A percentile compares a stretch with the other conserved stretches of the same genome.
Conservation (phyloP, 257 asterid species). For the Nicotiana tabacum region DNA sequence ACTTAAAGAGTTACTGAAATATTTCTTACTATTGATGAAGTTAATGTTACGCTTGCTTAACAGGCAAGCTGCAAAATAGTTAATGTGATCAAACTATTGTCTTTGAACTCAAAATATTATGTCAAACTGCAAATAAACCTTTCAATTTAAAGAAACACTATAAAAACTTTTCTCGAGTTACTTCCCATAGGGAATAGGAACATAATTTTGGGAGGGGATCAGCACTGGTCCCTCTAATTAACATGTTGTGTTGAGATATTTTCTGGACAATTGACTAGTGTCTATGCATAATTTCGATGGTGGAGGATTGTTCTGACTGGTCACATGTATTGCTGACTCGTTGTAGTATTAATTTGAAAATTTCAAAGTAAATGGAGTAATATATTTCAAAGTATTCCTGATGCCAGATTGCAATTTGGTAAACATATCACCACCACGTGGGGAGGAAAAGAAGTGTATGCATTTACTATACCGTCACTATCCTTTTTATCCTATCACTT, state of each 20-base stretch:
- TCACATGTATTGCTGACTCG: not conserved
- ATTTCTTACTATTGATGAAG: not conserved
- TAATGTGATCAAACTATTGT: not conserved
- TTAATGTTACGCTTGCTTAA: not conserved
- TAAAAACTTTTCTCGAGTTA: not conserved
- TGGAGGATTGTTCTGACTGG: not conserved
- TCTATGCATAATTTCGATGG: not conserved
- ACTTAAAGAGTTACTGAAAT: not conserved
- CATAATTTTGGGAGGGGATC: not conserved
- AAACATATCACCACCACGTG: not conserved
- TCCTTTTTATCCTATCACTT: not conserved
- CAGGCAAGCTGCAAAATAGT: too few relatives aligned
- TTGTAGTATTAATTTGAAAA: not conserved
- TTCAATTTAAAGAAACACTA: not conserved
- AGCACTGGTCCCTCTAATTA: not conserved
- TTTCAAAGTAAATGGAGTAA: too few relatives aligned
- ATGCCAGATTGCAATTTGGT: not conserved
- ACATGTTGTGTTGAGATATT: not conserved
- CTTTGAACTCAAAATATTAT: too few relatives aligned
- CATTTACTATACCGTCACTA: not conserved
- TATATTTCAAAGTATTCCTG: not conserved
- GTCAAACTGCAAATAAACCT: not conserved
- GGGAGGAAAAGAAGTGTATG: not conserved
- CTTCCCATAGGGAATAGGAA: not conserved
- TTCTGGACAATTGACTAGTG: not conserved